These are phyloP conservation scores for Hortaea sp. DNA, from an alignment of 2,329 filamentous ascomycete species.

Conservation along the genomic window DNA sequence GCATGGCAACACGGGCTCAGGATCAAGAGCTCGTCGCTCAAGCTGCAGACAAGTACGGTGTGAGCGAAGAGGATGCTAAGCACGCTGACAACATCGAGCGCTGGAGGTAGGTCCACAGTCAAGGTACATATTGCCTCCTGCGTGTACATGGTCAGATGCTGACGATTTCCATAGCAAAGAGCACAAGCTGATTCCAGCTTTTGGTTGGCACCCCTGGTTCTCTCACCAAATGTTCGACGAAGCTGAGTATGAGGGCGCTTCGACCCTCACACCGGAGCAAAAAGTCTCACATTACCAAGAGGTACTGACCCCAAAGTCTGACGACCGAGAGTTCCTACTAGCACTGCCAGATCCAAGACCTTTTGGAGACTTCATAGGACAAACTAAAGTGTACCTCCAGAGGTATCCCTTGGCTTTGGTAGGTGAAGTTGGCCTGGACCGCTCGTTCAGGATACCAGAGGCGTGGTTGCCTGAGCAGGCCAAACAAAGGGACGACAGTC, in stretches of 20 bases:
- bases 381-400: constrained; percentile 47
- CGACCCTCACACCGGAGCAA: constrained; percentile 29
- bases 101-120: constrained; percentile 23
- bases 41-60: constrained; percentile 47
- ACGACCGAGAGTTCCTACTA: constrained; percentile 39
- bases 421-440: constrained; percentile 71
- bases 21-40: constrained; percentile 64
- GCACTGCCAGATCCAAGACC: constrained; percentile 51
- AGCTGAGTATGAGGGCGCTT: constrained; percentile 20
- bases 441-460: constrained; percentile 62
- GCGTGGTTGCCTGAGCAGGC: constrained; percentile 38
- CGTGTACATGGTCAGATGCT: not conserved
- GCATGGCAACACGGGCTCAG: constrained; percentile 68
- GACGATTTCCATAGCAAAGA: constrained; percentile 14
- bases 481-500: constrained; percentile 33
- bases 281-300: constrained; percentile 53
- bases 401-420: constrained; percentile 55
- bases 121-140: constrained; percentile 8
- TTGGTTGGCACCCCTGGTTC: constrained; percentile 86
- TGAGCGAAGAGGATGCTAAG: constrained; percentile 24
- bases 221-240: constrained; percentile 66
- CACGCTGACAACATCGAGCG: constrained; percentile 5
- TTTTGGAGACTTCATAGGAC: constrained; percentile 47
- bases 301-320: constrained; percentile 51
- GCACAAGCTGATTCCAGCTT: constrained; percentile 55